phyloP scores from a whole-genome alignment of 1,284 basidiomycete species.

The Moesziomyces sp. region DNA sequence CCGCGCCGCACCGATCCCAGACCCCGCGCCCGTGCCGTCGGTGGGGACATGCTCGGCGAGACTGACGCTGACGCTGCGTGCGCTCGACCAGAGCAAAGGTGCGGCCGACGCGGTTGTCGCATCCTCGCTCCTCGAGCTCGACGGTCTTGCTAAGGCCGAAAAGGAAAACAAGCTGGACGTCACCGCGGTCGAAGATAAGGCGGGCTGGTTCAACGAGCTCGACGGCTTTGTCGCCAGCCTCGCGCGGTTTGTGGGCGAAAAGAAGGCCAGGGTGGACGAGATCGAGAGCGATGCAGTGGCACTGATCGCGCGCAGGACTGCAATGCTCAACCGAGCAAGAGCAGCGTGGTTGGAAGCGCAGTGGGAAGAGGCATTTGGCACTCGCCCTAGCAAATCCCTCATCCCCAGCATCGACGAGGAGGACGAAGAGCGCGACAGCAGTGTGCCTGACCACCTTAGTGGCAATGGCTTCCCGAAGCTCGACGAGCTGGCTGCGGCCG shows the following conservation, averaged over 20 bases:
- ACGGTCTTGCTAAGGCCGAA: constrained; percentile 45
- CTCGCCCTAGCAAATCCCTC: constrained; percentile 29
- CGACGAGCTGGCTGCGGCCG: constrained; percentile 20
- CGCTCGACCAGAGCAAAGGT: constrained; percentile 35
- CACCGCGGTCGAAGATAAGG: constrained; percentile 45
- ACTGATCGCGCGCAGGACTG: constrained; percentile 29
- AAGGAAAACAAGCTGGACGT: constrained; percentile 49
- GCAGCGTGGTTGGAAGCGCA: constrained; percentile 42
- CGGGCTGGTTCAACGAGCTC: constrained; percentile 62
- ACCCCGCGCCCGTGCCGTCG: constrained; percentile 50
- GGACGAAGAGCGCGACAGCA: constrained; percentile 1
- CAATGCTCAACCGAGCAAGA: constrained; percentile 26
- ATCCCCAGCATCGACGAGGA: constrained; percentile 3
- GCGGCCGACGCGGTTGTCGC: constrained; percentile 29
- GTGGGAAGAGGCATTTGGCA: constrained; percentile 33
- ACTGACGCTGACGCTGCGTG: constrained; percentile 29
- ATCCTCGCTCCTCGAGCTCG: constrained; percentile 31
- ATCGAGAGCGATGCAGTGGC: constrained; percentile 48
- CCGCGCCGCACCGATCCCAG: constrained; percentile 48
- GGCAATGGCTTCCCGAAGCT: not conserved
- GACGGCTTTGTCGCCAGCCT: constrained; percentile 53
- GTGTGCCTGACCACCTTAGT: too few species aligned
- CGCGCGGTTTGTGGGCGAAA: constrained; percentile 59
- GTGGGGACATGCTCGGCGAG: constrained; percentile 47
- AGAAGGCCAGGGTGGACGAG: constrained; percentile 49